A percentile compares a stretch with the other conserved stretches of the same genome.
Conservation (phyloP, 345 rosid species). For the Excoecaria agallocha region DNA sequence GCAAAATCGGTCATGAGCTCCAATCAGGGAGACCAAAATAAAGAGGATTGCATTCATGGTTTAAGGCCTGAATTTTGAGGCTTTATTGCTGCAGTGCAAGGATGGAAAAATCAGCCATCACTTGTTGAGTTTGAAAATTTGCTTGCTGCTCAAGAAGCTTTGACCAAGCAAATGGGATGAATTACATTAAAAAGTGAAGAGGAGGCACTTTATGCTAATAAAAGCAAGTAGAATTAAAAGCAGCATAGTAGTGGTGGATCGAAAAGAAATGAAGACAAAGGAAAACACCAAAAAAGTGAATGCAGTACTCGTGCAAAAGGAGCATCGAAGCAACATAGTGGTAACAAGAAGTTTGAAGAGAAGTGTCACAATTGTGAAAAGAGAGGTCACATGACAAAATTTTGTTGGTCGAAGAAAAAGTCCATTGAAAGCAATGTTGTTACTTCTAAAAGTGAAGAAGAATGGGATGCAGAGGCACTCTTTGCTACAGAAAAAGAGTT, state of each 20-base stretch:
- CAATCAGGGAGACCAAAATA: no score
- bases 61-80: not conserved
- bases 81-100: not conserved
- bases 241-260: not conserved
- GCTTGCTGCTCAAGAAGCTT: not conserved
- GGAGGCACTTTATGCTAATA: not conserved
- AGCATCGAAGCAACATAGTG: not conserved
- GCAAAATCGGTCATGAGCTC: no score
- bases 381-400: not conserved
- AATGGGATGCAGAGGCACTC: no score
- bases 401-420: not conserved
- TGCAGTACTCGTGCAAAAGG: not conserved
- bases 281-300: not conserved
- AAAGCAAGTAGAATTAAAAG: no score
- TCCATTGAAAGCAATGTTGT: no score
- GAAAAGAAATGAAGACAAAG: not conserved
- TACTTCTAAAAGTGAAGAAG: no score
- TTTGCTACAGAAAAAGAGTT: no score
- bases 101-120: not conserved
- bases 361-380: no score
- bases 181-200: not conserved
- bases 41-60: no score
- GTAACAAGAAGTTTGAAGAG: no score
- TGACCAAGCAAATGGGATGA: not conserved
- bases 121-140: not conserved